A percentile compares a stretch with the other conserved stretches of the same genome.
Evolutionary conservation across 306 rosid genomes (phyloP).

Genomic region (Cicer cuneatum): DNA sequence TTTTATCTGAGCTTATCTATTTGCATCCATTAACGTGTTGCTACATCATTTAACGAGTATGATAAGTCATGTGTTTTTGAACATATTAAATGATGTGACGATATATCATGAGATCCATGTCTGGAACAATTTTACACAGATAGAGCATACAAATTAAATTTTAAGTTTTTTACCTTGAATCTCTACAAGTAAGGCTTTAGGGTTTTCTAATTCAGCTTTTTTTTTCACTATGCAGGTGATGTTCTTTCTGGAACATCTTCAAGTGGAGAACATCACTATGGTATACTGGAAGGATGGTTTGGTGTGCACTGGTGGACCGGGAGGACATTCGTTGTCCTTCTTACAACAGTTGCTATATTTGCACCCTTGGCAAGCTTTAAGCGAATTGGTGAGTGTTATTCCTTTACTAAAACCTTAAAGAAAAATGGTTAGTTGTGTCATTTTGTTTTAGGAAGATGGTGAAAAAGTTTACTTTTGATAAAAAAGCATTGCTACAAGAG

Average conservation of each 20-base stretch:
- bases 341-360: constrained; percentile 71
- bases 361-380: constrained; percentile 84
- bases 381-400: constrained; percentile 67
- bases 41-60: no score
- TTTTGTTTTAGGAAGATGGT: constrained; percentile 23
- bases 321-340: constrained; percentile 63
- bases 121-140: no score
- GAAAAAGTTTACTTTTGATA: constrained; percentile 28
- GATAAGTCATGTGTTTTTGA: no score
- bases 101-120: no score
- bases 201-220: constrained; percentile 47
- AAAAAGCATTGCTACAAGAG: constrained; percentile 12
- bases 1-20: no score
- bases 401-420: not conserved
- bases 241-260: constrained; percentile 94
- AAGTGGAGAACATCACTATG: constrained; percentile 75
- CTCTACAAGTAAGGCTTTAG: constrained; percentile 3
- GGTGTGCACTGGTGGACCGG: constrained; percentile 91
- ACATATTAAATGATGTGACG: no score
- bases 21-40: no score
- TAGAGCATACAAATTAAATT: no score
- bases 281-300: constrained; percentile 93
- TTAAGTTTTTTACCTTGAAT: not conserved
- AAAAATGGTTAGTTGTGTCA: constrained; percentile 1
- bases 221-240: constrained; percentile 68